A percentile compares a stretch with the other conserved stretches of the same genome.
phyloP scores from a whole-genome alignment of 1,139 yeast genomes.

The Pichia sp. region DNA sequence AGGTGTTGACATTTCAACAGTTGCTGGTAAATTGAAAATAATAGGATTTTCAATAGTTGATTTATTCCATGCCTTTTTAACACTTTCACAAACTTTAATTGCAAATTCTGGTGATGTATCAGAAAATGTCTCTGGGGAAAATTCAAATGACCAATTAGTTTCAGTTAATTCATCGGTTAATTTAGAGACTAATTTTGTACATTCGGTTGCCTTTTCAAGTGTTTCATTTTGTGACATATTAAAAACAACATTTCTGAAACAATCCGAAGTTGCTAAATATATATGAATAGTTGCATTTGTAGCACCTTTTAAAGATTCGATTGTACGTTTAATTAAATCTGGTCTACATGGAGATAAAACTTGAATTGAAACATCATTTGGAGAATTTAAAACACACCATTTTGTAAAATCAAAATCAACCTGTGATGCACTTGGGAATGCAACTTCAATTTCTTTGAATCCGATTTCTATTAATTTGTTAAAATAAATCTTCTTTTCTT shows the following conservation, averaged over 20 bases:
- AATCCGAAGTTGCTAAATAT: conserved; percentile 86
- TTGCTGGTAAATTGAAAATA: conserved; percentile 93
- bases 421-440: conserved; percentile 95
- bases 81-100: conserved; percentile 88
- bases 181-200: conserved; percentile 71
- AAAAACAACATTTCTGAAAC: conserved; percentile 88
- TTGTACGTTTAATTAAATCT: conserved; percentile 81
- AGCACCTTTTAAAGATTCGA: conserved; percentile 84
- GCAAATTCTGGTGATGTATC: conserved; percentile 86
- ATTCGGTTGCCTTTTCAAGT: conserved; percentile 71
- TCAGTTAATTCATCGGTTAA: conserved; percentile 74
- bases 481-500: conserved; percentile 86
- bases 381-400: conserved; percentile 86
- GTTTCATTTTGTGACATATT: conserved; percentile 80
- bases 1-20: conserved; percentile 92
- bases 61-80: conserved; percentile 77
- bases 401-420: conserved; percentile 94
- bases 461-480: conserved; percentile 81
- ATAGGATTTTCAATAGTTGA: conserved; percentile 81
- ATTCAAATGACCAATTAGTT: conserved; percentile 86
- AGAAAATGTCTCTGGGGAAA: conserved; percentile 91
- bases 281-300: conserved; percentile 86
- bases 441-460: conserved; percentile 93
- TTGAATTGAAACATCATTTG: conserved; percentile 86
- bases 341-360: conserved; percentile 91